phyloP scores from a whole-genome alignment of 2,329 filamentous ascomycete genomes.

The Mycosphaerelloides madeirae region DNA sequence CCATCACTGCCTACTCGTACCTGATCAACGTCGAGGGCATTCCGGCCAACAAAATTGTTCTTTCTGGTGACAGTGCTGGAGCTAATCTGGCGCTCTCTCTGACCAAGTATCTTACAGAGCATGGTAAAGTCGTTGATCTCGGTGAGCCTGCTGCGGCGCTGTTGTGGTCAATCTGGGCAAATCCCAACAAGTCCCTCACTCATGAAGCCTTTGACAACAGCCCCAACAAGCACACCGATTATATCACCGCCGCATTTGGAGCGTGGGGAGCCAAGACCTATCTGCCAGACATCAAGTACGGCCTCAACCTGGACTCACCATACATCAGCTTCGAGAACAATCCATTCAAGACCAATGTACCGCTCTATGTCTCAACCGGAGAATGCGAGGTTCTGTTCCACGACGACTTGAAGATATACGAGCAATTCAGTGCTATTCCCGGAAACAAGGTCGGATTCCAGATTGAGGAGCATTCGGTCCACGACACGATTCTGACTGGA shows the following conservation, averaged over 20 bases:
- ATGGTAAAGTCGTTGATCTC: slow-evolving; percentile 33
- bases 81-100: slow-evolving; percentile 44
- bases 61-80: slow-evolving; percentile 50
- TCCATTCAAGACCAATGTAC: slow-evolving; percentile 38
- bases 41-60: slow-evolving; percentile 37
- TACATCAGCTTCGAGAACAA: slow-evolving; percentile 38
- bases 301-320: slow-evolving; percentile 27
- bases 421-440: slow-evolving; percentile 33
- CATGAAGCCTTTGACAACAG: slow-evolving; percentile 27
- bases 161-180: slow-evolving; percentile 44
- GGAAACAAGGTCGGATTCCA: slow-evolving; percentile 42
- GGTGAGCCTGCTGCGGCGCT: slow-evolving; percentile 35
- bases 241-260: slow-evolving; percentile 36
- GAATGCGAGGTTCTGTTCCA: slow-evolving; percentile 40
- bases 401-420: slow-evolving; percentile 37
- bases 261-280: slow-evolving; percentile 42
- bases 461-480: slow-evolving; percentile 39
- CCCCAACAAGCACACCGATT: slow-evolving; percentile 39
- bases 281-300: slow-evolving; percentile 21
- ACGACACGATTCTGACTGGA: slow-evolving; percentile 45
- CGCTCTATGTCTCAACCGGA: slow-evolving; percentile 41
- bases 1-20: slow-evolving; percentile 44
- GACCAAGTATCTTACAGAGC: slow-evolving; percentile 44
- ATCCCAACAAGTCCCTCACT: slow-evolving; percentile 31
- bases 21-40: slow-evolving; percentile 40